Conservation (phyloP, 2,329 filamentous ascomycete genomes). For the Eutypella sp. region DNA sequence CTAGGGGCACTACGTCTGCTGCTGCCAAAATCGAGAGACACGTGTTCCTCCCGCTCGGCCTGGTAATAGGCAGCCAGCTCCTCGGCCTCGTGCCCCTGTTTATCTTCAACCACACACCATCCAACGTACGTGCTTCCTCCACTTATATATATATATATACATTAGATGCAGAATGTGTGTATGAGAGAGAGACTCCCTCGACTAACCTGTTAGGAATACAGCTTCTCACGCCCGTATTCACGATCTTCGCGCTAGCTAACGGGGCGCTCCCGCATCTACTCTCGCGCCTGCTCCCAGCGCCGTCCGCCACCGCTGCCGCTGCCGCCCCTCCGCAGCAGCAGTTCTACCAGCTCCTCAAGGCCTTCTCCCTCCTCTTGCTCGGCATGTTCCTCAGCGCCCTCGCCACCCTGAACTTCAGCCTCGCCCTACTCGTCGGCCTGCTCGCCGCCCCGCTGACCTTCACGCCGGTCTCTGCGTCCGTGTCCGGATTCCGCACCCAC, state of each 20-base stretch:
- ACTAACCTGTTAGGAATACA: conserved; percentile 24
- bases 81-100: conserved; percentile 77
- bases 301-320: conserved; percentile 37
- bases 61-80: conserved; percentile 70
- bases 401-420: conserved; percentile 91
- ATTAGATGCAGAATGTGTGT: too few species aligned
- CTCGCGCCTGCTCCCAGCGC: conserved; percentile 47
- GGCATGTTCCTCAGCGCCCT: conserved; percentile 90
- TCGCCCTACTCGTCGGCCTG: conserved; percentile 79
- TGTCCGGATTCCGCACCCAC: conserved; percentile 30
- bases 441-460: conserved; percentile 78
- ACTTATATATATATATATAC: too few species aligned
- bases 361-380: conserved; percentile 85
- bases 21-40: conserved; percentile 48
- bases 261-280: conserved; percentile 52
- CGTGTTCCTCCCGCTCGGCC: conserved; percentile 65
- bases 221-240: conserved; percentile 57
- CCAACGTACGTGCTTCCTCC: conserved; percentile 47
- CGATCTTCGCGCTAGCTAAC: conserved; percentile 51
- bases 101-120: conserved; percentile 72
- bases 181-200: too few species aligned
- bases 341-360: conserved; percentile 76
- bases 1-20: not conserved
- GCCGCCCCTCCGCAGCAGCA: conserved; percentile 63
- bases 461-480: conserved; percentile 38